phyloP scores from a whole-genome alignment of 441 rosid genomes.

The Sinapis alba region DNA sequence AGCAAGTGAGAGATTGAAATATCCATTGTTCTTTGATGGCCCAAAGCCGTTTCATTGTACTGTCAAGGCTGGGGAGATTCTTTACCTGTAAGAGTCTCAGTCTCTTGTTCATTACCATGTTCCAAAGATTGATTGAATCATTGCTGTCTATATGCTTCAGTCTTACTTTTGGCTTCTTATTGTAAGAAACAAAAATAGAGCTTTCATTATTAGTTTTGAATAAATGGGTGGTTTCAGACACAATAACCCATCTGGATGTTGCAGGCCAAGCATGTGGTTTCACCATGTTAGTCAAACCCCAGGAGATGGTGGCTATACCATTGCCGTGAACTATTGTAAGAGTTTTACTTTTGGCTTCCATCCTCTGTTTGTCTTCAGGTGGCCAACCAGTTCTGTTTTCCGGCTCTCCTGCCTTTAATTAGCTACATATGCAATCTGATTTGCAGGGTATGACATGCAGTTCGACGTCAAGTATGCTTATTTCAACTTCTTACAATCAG shows the following conservation, averaged over 20 bases:
- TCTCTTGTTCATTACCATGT: slow-evolving; percentile 4
- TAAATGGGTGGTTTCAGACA: not conserved
- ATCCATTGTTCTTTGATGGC: slow-evolving; percentile 72
- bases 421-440: slow-evolving; percentile 12
- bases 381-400: not conserved
- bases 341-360: not conserved
- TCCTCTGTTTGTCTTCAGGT: not conserved
- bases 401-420: not conserved
- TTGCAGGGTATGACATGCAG: slow-evolving; percentile 96
- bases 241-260: slow-evolving; percentile 26
- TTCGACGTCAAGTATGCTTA: slow-evolving; percentile 89
- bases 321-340: slow-evolving; percentile 91
- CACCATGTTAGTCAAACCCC: slow-evolving; percentile 89
- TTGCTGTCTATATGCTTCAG: not conserved
- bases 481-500: slow-evolving; percentile 81
- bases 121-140: not conserved
- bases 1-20: slow-evolving; percentile 54
- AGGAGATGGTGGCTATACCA: slow-evolving; percentile 65
- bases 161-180: not conserved
- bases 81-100: slow-evolving; percentile 68
- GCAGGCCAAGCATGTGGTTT: slow-evolving; percentile 98
- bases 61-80: slow-evolving; percentile 77
- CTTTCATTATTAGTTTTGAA: not conserved
- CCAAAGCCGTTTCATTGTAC: slow-evolving; percentile 76
- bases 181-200: not conserved